Conservation (phyloP, 2,329 filamentous ascomycete species). For the Talaromyces marneffei region DNA sequence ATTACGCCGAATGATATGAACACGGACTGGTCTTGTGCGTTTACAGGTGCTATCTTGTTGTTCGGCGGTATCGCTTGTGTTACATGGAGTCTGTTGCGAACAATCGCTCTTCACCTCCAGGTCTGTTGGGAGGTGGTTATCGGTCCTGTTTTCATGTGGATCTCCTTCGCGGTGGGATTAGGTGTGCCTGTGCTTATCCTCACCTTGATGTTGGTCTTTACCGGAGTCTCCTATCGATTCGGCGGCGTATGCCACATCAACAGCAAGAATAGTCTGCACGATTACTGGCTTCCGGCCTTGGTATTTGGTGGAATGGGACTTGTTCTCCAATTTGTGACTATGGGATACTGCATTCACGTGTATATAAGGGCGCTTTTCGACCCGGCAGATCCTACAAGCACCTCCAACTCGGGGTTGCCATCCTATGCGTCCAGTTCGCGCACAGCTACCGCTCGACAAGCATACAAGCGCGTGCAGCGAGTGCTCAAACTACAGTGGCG, state of each 20-base stretch:
- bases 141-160: constrained; percentile 83
- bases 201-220: constrained; percentile 69
- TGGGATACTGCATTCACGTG: constrained; percentile 88
- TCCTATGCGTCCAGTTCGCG: constrained; percentile 70
- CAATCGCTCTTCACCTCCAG: constrained; percentile 87
- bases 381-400: constrained; percentile 58
- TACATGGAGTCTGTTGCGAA: constrained; percentile 85
- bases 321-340: constrained; percentile 77
- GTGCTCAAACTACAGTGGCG: constrained; percentile 92
- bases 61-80: constrained; percentile 78
- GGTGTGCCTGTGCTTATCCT: constrained; percentile 72
- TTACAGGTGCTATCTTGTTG: constrained; percentile 79
- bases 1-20: constrained; percentile 95
- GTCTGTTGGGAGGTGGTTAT: constrained; percentile 96
- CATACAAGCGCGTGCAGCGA: constrained; percentile 77
- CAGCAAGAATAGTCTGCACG: constrained; percentile 71
- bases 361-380: constrained; percentile 81
- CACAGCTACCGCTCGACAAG: constrained; percentile 77
- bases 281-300: constrained; percentile 86
- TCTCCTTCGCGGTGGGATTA: constrained; percentile 75
- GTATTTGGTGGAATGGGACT: constrained; percentile 70
- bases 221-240: constrained; percentile 91
- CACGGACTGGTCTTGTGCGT: constrained; percentile 72
- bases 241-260: constrained; percentile 92
- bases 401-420: constrained; percentile 63